Conservation (phyloP, 2,329 filamentous ascomycete species). For the Claviceps sp. region DNA sequence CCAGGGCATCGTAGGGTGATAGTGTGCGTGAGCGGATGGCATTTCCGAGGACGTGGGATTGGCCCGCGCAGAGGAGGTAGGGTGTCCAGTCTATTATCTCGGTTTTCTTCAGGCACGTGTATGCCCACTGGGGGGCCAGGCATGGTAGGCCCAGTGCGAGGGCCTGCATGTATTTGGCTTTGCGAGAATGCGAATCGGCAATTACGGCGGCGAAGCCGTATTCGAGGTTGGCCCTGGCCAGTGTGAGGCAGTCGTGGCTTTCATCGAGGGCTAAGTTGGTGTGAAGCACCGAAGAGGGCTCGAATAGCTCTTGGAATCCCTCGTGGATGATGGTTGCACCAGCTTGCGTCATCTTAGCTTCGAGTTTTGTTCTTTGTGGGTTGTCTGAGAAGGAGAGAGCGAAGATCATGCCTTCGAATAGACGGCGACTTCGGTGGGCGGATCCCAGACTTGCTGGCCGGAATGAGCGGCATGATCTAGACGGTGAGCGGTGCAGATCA, state of each 20-base stretch:
- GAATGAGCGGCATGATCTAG: conserved; percentile 15
- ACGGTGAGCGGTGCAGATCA: conserved; percentile 30
- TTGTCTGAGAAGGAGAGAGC: conserved; percentile 57
- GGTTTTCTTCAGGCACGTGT: conserved; percentile 50
- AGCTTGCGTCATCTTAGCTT: conserved; percentile 49
- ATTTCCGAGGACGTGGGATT: conserved; percentile 62
- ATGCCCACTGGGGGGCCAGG: conserved; percentile 69
- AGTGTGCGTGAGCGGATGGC: conserved; percentile 65
- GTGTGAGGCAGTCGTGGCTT: conserved; percentile 27
- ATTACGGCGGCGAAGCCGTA: conserved; percentile 75
- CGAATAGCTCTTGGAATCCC: conserved; percentile 75
- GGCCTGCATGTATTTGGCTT: conserved; percentile 88
- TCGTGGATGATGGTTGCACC: conserved; percentile 59
- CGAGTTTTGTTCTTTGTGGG: conserved; percentile 32
- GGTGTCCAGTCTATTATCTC: conserved; percentile 58
- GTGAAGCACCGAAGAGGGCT: conserved; percentile 25
- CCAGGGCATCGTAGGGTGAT: conserved; percentile 41
- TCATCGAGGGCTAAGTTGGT: conserved; percentile 18
- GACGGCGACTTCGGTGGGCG: conserved; percentile 12
- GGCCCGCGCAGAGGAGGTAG: conserved; percentile 76
- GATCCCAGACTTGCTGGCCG: conserved; percentile 14
- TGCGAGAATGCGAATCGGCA: conserved; percentile 72
- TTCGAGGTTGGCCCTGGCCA: conserved; percentile 38
- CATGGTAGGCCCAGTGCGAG: conserved; percentile 82
- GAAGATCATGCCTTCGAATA: conserved; percentile 79